These are phyloP conservation scores for Diplocarpon rosae DNA, from an alignment of 2,329 filamentous ascomycete species.

Conservation along the genomic window DNA sequence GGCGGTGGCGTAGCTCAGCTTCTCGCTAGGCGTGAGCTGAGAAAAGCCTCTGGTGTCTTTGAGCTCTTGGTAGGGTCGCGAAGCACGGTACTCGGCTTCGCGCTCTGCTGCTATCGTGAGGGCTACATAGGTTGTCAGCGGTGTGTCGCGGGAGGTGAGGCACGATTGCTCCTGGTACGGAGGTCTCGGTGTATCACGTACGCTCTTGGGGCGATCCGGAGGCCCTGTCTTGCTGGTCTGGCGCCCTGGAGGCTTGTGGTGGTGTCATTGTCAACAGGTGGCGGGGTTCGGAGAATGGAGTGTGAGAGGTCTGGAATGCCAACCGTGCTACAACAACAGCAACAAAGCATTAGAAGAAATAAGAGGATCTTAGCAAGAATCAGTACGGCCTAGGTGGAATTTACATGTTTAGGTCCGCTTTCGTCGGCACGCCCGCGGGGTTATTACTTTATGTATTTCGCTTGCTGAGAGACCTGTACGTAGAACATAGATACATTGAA, in stretches of 20 bases:
- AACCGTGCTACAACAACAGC: conserved; percentile 17
- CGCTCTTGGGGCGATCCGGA: conserved; percentile 16
- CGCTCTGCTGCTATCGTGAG: conserved; percentile 21
- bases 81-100: conserved; percentile 19
- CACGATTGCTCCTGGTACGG: too few species aligned
- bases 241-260: conserved; percentile 16
- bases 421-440: neutral
- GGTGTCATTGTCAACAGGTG: conserved; percentile 19
- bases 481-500: conserved; percentile 8
- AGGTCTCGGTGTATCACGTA: conserved; percentile 7
- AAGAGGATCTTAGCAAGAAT: conserved; percentile 1
- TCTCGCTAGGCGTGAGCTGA: conserved; percentile 17
- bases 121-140: conserved; percentile 13
- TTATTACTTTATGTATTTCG: conserved; percentile 6
- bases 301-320: conserved; percentile 12
- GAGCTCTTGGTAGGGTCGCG: conserved; percentile 18
- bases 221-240: conserved; percentile 16
- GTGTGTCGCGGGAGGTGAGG: too few species aligned
- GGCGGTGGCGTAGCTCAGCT: conserved; percentile 17
- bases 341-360: conserved; percentile 5
- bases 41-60: conserved; percentile 16
- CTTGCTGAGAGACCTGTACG: conserved; percentile 3
- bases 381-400: too few species aligned
- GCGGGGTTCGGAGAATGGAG: conserved; percentile 10
- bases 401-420: neutral